Evolutionary conservation across 352 stramenopile species (phyloP), one percentile per base, ranked within the genome.

Genomic region (Pythium coloratum): DNA sequence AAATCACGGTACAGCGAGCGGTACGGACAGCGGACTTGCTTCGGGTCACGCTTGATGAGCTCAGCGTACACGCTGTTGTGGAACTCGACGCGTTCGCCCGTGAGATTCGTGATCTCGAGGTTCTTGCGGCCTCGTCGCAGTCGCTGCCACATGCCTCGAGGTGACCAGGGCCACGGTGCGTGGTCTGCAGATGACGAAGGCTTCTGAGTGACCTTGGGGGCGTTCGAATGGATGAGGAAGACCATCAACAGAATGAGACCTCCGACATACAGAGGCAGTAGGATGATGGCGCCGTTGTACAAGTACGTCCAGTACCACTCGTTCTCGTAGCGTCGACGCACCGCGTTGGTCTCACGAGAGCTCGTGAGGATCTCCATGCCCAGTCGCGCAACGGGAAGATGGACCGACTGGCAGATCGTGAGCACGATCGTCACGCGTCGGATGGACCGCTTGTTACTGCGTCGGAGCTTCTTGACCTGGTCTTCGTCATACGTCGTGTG

Each of bases 1-100:
- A 86, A 85, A 38, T 76, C 70, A 6, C 59, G 68, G 68, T 88
- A 88, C 7, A 88, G 72, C 36, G 77, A 85, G 0, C 73, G 75
- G 51, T 84, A 88, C 1, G 80, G 80, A 47, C 73, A 84, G 14
- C 59, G 64, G 28, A 82, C 55, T 53, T 88, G 80, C 1, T 55
- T 73, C 14, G 77, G 72, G 33, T 85, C 75, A 10, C 66, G 68
- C 3, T 62, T 36, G 13, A 88, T 59, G 0, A 82, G 64, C 8
- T 69, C 66, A 1, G 74, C 63, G 67, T 86, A 88, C 28, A 85
- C 72, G 55, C 82, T 79, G 53, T 83, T 69, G 53, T 77, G 63
- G 28, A 82, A 79, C 2, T 55, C 63, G 6, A 83, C 76, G 9
- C 55, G 26, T 44, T 81, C 70, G 1, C 77, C 76, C 32, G 80